Percentiles rank a stretch among this genome's conserved stretches.
Conservation (phyloP, 2,329 filamentous ascomycete genomes). For the Colletotrichum sp. region DNA sequence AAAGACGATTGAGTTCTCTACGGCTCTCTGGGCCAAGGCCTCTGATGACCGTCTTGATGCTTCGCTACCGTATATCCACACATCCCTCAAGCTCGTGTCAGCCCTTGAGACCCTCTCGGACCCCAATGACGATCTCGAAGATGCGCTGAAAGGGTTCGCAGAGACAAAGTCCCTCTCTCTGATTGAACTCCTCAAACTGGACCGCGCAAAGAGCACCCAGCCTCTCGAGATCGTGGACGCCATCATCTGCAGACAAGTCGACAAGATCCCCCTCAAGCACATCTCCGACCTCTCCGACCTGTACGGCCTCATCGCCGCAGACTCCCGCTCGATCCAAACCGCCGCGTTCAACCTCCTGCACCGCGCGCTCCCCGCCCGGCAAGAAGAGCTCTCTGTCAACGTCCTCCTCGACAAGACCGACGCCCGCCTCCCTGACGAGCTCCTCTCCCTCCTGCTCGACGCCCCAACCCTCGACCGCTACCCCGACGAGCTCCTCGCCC, state of each 20-base stretch:
- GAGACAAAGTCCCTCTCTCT: slow-evolving; percentile 61
- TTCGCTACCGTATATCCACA: slow-evolving; percentile 68
- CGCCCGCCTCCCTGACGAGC: slow-evolving; percentile 80
- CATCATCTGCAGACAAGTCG: slow-evolving; percentile 72
- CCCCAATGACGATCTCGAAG: slow-evolving; percentile 84
- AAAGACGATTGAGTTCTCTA: slow-evolving; percentile 63
- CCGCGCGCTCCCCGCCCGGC: slow-evolving; percentile 75
- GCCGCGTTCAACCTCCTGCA: slow-evolving; percentile 83
- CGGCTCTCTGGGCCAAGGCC: slow-evolving; percentile 59
- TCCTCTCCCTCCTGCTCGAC: slow-evolving; percentile 83
- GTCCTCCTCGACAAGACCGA: slow-evolving; percentile 72
- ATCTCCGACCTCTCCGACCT: slow-evolving; percentile 70
- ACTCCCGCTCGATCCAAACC: slow-evolving; percentile 77
- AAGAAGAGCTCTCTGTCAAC: slow-evolving; percentile 84
- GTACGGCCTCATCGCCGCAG: slow-evolving; percentile 77
- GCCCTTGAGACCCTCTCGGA: slow-evolving; percentile 69
- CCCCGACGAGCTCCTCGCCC: slow-evolving; percentile 67
- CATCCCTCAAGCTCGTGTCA: slow-evolving; percentile 74
- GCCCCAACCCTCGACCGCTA: slow-evolving; percentile 74
- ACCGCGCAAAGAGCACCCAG: slow-evolving; percentile 55
- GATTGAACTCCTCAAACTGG: slow-evolving; percentile 65
- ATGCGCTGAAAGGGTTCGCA: slow-evolving; percentile 70
- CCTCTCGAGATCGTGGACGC: slow-evolving; percentile 78
- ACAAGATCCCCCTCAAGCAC: slow-evolving; percentile 64
- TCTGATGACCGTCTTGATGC: slow-evolving; percentile 46